These are phyloP conservation scores for Citrullus colocynthis DNA, from an alignment of 306 rosid species.

Conservation along the genomic window DNA sequence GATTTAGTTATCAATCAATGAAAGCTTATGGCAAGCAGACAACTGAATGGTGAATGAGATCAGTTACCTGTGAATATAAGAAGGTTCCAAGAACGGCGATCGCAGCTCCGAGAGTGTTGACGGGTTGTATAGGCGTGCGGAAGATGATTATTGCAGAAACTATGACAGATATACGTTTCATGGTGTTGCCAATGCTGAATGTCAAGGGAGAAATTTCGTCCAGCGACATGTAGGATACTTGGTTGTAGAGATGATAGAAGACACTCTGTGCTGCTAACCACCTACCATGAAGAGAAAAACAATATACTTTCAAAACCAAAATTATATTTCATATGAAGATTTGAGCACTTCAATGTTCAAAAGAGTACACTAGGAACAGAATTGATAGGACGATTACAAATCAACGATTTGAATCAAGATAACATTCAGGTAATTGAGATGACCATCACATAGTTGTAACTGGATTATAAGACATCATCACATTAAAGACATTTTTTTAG, in stretches of 20 bases:
- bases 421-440: neutral
- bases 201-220: conserved; percentile 93
- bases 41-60: neutral
- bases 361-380: neutral
- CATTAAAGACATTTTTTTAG: neutral
- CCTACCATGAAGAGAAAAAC: conserved; percentile 25
- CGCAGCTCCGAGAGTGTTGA: conserved; percentile 93
- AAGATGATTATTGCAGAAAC: conserved; percentile 88
- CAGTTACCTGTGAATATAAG: conserved; percentile 79
- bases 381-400: neutral
- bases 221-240: conserved; percentile 90
- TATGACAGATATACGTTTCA: conserved; percentile 89
- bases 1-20: neutral
- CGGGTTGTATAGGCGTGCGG: conserved; percentile 75
- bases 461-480: neutral
- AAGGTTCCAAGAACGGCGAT: conserved; percentile 85
- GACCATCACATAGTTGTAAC: neutral
- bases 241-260: conserved; percentile 89
- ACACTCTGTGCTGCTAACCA: conserved; percentile 92
- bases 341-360: neutral
- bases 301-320: neutral
- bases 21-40: neutral
- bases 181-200: conserved; percentile 84
- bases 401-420: neutral
- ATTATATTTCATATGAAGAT: neutral